Base-by-base conservation (phyloP, 768 basidiomycete genomes). In the Ramaria sp. region DNA sequence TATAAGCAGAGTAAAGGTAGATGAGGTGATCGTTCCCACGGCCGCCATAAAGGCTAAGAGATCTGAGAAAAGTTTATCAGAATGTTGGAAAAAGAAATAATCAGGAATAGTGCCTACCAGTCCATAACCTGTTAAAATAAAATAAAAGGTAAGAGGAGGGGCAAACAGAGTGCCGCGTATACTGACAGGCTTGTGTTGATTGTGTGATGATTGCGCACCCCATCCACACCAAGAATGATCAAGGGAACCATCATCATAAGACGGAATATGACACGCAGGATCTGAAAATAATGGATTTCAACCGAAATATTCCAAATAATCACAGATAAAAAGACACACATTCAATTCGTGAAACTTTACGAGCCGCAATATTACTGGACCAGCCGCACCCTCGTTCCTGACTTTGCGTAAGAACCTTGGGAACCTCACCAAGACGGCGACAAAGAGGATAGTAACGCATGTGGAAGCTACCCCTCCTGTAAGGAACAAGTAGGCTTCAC, bases 341-440 rank as follows among this genome's bases (percentile, higher is more conserved):
- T 91, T 91, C 12, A 90, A 70, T 55, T 85, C 76, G 64, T 83
- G 86, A 63, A 88, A 91, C 3, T 79, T 86, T 24, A 79, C 69
- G 3, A 91, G 73, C 43, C 88, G 73, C 15, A 87, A 74, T 48
- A 91, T 82, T 6, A 91, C 82, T 32, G 77, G 77, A 6, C 85
- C 83, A 41, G 81, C 78, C 0, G 84, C 88, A 13, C 88, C 84
- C 57, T 83, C 87, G 3, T 71, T 70, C 63, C 82, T 85, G 57
- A 91, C 83, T 51, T 78, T 74, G 20, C 71, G 72, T 49, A 91
- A 76, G 67, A 91, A 90, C 3, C 62, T 60, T 2, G 88, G 86
- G 63, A 90, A 90, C 0, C 77, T 75, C 48, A 71, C 72, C 16
- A 89, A 76, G 22, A 90, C 83, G 58, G 80, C 84, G 55, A 89